Base-by-base conservation (phyloP, 2,329 filamentous ascomycete genomes). In the Xylariaceae sp. region DNA sequence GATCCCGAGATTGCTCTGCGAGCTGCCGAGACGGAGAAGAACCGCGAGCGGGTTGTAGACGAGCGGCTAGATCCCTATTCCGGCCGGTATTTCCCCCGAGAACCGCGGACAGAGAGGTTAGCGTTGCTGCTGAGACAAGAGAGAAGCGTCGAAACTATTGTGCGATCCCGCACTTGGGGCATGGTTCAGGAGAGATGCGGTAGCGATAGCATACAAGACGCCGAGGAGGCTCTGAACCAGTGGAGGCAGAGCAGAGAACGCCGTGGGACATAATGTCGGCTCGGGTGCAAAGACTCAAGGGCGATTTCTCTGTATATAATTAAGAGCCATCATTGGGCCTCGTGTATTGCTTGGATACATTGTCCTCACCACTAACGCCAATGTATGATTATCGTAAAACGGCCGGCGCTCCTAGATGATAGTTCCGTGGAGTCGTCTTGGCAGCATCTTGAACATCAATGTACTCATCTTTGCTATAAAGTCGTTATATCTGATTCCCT, bases 51-150 rank as follows among this genome's bases (percentile, higher is more conserved):
- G 46, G 79, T 93, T 0, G 86, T 97, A 4, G 84, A 97, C 70
- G 94, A 97, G 74, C 79, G 94, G 50, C 71, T 97, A 53, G 94
- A 99, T 75, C 94, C 94, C 2, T 99, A 99, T 69, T 92, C 89
- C 8, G 88, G 80, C 6, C 79, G 93, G 20, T 96, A 91, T 70
- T 93, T 93, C 63, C 86, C 89, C 0, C 76, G 79, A 45, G 92
- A 97, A 73, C 81, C 89, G 11, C 81, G 92, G 59, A 94, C 92
- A 0, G 89, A 97, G 73, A 83, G 81, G 42, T 71, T 99, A 56
- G 92, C 91, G 8, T 80, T 79, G 35, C 69, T 92, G 46, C 75
- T 95, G 53, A 80, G 88, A 62, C 88, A 89, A 68, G 91, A 95
- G 75, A 81, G 84, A 65, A 82, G 83, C 32, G 84, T 95, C 13